A percentile compares a stretch with the other conserved stretches of the same genome.
phyloP scores from a whole-genome alignment of 163 green algal genomes.

The Coccomyxa subellipsoidea region DNA sequence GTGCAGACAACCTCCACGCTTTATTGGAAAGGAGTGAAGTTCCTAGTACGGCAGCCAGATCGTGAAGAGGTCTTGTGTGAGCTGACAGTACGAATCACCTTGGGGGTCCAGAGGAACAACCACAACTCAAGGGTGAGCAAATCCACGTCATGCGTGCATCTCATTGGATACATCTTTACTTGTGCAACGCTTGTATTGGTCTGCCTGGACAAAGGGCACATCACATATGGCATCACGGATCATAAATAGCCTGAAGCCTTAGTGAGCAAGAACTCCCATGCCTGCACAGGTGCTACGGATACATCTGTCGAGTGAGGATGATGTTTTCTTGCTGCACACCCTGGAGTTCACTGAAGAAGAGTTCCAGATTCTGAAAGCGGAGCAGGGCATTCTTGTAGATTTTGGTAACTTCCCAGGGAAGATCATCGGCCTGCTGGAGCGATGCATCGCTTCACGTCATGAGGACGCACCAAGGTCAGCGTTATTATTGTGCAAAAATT shows the following conservation, averaged over 20 bases:
- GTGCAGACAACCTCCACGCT: constrained; percentile 36
- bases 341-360: constrained; percentile 89
- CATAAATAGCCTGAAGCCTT: too few relatives aligned
- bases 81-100: constrained; percentile 70
- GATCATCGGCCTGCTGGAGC: constrained; percentile 80
- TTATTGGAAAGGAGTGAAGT: constrained; percentile 67
- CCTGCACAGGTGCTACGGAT: constrained; percentile 67
- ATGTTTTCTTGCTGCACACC: constrained; percentile 80
- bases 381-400: constrained; percentile 90
- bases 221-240: too few relatives aligned
- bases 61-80: constrained; percentile 60
- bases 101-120: constrained; percentile 52
- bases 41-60: constrained; percentile 53
- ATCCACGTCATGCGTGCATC: neutral
- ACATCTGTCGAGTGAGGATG: constrained; percentile 66
- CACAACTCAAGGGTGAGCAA: constrained; percentile 58
- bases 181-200: too few relatives aligned
- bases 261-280: too few relatives aligned
- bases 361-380: constrained; percentile 76
- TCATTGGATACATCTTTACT: neutral
- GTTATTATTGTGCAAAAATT: neutral
- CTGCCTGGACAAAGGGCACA: too few relatives aligned
- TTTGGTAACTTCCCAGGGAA: constrained; percentile 84
- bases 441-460: constrained; percentile 52
- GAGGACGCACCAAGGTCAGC: constrained; percentile 52